Evolutionary conservation across 2,329 filamentous ascomycete genomes (phyloP), one percentile per base, ranked within the genome.

Genomic region (Tolypocladium tropicale): DNA sequence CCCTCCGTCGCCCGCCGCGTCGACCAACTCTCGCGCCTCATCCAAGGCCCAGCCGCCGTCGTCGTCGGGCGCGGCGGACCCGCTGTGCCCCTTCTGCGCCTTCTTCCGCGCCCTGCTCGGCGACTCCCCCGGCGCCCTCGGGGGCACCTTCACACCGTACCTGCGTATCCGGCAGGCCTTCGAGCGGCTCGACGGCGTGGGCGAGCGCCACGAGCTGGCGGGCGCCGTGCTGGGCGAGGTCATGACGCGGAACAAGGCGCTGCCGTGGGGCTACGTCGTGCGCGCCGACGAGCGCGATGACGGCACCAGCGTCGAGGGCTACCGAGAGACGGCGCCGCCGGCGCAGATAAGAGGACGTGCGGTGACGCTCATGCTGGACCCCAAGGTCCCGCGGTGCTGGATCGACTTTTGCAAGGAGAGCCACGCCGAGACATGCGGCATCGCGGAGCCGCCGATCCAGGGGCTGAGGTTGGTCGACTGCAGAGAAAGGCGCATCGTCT

Each of bases 261-360:
- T 73, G 43, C 70, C 70, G 0, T 70, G 70, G 67, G 71, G 70
- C 6, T 72, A 71, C 57, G 67, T 73, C 39, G 60, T 73, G 37
- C 67, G 61, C 30, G 62, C 67, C 12, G 63, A 58, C 1, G 64
- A 67, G 28, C 55, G 57, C 23, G 66, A 67, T 14, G 54, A 57
- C 3, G 11, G 4, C 4, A 59, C 62, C 23, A 61, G 61, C 21
- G 39, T 62, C n/a, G 61, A 59, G 25, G 62, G 57, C n/a, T 66
- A 65, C 49, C 56, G 56, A 4, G 60, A n/a, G n/a, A n/a, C 60
- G 23, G 61, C 56, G 6, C 48, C 55, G 18, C 33, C 43, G 11
- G 60, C 64, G 4, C 58, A 49, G 21, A 65, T 73, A 28, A 61
- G 65, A 28, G 70, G 70, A n/a, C 63, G 71, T 37, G 56, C 64